phyloP scores from a whole-genome alignment of 805 yeast species.

The Kodamaea hsintzibuensis region DNA sequence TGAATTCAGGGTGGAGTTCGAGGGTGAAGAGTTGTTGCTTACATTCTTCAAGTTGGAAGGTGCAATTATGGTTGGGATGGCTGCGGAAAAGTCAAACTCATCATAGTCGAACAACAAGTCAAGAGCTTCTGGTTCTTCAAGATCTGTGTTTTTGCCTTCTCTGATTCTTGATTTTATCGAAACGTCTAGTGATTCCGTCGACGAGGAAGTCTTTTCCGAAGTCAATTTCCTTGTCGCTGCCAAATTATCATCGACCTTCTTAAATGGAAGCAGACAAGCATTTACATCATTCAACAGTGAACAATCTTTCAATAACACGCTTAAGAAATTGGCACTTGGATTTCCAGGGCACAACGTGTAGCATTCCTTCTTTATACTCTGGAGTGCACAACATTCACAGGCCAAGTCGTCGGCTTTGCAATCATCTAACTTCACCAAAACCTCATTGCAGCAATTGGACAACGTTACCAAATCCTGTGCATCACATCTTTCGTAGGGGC shows the following conservation, averaged over 20 bases:
- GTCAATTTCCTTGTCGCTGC: background rate
- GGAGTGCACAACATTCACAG: slow-evolving; percentile 58
- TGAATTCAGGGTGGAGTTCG: background rate
- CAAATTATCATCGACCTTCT: slow-evolving; percentile 37
- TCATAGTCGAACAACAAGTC: slow-evolving; percentile 8
- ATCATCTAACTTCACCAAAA: slow-evolving; percentile 45
- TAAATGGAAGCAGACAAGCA: slow-evolving; percentile 52
- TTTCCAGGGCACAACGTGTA: slow-evolving; percentile 51
- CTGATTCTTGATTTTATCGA: slow-evolving; percentile 2
- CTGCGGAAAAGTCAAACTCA: slow-evolving; percentile 1
- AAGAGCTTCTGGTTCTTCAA: background rate
- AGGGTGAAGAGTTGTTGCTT: background rate
- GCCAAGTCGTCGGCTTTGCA: slow-evolving; percentile 56
- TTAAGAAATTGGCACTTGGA: slow-evolving; percentile 47
- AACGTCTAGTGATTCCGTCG: background rate
- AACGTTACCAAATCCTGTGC: slow-evolving; percentile 45
- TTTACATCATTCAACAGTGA: slow-evolving; percentile 47
- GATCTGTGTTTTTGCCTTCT: background rate
- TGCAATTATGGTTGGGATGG: background rate
- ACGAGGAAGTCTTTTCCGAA: background rate
- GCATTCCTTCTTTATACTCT: slow-evolving; percentile 46
- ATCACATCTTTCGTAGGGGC: slow-evolving; percentile 41
- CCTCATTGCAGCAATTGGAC: slow-evolving; percentile 47
- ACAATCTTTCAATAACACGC: slow-evolving; percentile 48
- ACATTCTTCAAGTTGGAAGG: background rate